These are phyloP conservation scores for Pelargonium australe DNA, from an alignment of 441 rosid genomes.

Conservation along the genomic window DNA sequence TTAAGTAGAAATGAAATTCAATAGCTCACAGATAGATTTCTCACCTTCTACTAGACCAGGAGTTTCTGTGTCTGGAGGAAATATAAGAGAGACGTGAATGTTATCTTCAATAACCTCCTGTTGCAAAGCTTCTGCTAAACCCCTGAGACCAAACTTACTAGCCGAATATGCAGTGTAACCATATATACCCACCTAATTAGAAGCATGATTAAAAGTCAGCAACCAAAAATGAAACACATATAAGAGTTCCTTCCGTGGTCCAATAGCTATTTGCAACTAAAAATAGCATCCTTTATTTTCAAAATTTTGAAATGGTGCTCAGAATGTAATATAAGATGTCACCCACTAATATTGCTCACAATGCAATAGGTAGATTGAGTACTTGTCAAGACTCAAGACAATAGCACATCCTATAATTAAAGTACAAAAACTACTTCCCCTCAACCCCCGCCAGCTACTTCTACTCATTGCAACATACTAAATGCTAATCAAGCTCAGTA, in stretches of 20 bases:
- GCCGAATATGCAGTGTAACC: constrained; percentile 94
- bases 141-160: constrained; percentile 83
- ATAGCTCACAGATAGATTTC: neutral
- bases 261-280: neutral
- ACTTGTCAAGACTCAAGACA: neutral
- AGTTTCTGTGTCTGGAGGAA: constrained; percentile 84
- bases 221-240: neutral
- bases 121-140: constrained; percentile 89
- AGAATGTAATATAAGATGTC: neutral
- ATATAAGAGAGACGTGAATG: constrained; percentile 69
- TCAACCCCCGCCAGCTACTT: no score
- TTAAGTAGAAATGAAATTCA: neutral
- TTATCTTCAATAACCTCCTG: constrained; percentile 80
- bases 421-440: neutral
- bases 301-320: neutral
- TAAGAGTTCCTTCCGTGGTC: neutral
- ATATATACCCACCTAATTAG: constrained; percentile 70
- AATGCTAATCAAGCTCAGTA: no score
- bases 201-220: constrained; percentile 7
- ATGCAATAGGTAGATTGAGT: neutral
- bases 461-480: no score
- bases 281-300: neutral
- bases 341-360: neutral
- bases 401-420: neutral
- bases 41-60: constrained; percentile 76